A percentile compares a stretch with the other conserved stretches of the same genome.
Conservation (phyloP, 176 grass and related monocot genomes). For the Phragmites australis region DNA sequence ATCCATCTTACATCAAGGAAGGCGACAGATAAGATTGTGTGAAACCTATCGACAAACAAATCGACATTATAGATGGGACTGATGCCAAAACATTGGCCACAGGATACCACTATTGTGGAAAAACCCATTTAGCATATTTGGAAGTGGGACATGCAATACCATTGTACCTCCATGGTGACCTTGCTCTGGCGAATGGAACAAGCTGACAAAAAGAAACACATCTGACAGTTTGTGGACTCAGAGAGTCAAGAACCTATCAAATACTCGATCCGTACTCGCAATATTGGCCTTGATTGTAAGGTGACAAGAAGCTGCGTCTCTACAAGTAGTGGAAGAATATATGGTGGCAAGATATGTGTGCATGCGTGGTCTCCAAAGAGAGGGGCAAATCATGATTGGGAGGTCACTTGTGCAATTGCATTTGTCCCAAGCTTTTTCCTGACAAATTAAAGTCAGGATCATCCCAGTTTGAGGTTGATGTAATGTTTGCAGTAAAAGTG, state of each 20-base stretch:
- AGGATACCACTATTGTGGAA: constrained; percentile 4
- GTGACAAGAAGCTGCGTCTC: constrained; percentile 12
- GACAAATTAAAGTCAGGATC: not conserved
- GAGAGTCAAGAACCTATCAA: constrained; percentile 21
- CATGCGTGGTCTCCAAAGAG: constrained; percentile 40
- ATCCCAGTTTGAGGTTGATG: not conserved
- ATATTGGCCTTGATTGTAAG: not conserved
- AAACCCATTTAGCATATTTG: constrained; percentile 20
- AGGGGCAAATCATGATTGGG: constrained; percentile 30
- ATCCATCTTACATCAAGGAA: constrained; percentile 11
- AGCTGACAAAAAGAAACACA: constrained; percentile 16
- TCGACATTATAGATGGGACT: constrained; percentile 18
- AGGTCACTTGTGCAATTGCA: not conserved
- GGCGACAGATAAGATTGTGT: constrained; percentile 27
- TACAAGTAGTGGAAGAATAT: constrained; percentile 38
- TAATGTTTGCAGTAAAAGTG: constrained; percentile 15
- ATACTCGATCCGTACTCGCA: not conserved
- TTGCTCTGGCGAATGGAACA: too few species aligned
- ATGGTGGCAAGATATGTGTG: constrained; percentile 20
- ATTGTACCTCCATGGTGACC: constrained; percentile 8
- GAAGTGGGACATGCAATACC: constrained; percentile 23
- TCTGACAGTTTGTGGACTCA: constrained; percentile 11
- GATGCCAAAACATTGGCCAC: constrained; percentile 24
- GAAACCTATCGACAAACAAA: constrained; percentile 8
- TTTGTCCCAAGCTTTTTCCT: constrained; percentile 30